Percentiles rank a stretch among this genome's conserved stretches.
Evolutionary conservation across 2,329 filamentous ascomycete genomes (phyloP).

Genomic region (Tolypocladium inflatum): DNA sequence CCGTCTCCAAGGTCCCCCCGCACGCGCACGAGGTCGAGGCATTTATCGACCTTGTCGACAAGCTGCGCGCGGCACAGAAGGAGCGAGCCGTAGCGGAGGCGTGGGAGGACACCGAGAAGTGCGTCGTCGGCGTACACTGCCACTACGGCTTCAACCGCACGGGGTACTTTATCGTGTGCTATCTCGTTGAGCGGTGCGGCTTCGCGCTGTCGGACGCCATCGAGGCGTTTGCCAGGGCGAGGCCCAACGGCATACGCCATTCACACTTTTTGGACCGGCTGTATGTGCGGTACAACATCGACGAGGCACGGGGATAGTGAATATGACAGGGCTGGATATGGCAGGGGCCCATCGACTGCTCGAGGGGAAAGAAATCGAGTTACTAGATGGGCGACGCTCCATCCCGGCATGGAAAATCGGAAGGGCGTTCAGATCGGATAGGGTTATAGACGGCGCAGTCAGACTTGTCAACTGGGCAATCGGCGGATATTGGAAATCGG

Average conservation of each 20-base stretch:
- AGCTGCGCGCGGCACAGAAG: constrained; percentile 44
- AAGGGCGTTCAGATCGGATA: neutral
- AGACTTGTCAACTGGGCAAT: neutral
- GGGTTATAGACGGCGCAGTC: neutral
- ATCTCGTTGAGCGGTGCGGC: constrained; percentile 73
- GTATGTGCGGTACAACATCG: constrained; percentile 60
- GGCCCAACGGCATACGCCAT: constrained; percentile 80
- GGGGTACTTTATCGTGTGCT: constrained; percentile 82
- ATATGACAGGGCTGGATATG: neutral
- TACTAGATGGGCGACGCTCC: too few relatives aligned
- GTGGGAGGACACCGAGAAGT: constrained; percentile 25
- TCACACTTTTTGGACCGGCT: constrained; percentile 80
- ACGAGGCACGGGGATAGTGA: constrained; percentile 2
- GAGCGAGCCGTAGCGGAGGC: constrained; percentile 26
- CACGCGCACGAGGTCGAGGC: constrained; percentile 39
- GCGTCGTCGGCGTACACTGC: constrained; percentile 77
- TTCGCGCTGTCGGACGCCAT: constrained; percentile 69
- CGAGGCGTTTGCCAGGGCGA: constrained; percentile 60
- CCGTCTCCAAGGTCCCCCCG: constrained; percentile 84
- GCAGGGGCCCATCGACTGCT: neutral
- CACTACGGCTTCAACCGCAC: constrained; percentile 96
- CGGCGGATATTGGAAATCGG: neutral
- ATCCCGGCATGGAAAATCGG: neutral
- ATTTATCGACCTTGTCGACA: constrained; percentile 49
- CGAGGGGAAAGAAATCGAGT: too few relatives aligned